Conservation (phyloP, 768 basidiomycete genomes). For the Lactarius hatsudake region DNA sequence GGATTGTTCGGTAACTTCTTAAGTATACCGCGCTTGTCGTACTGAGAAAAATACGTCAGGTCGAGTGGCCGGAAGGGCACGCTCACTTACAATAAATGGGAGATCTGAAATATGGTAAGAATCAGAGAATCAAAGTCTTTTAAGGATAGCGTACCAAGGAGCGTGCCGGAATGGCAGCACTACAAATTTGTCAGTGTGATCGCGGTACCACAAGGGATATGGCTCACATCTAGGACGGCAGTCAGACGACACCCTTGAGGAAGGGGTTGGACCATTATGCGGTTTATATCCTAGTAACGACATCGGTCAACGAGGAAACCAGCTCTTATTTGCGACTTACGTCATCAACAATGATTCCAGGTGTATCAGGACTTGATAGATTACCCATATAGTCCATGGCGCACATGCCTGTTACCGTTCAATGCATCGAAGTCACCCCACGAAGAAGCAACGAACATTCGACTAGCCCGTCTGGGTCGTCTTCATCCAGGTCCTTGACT, state of each 20-base stretch:
- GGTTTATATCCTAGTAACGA: neutral
- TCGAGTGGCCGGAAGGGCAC: neutral
- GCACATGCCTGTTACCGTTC: slow-evolving; percentile 3
- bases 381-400: neutral
- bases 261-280: slow-evolving; percentile 5
- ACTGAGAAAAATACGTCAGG: slow-evolving; percentile 1
- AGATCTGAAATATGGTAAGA: slow-evolving; percentile 7
- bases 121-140: neutral
- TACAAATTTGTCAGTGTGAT: neutral
- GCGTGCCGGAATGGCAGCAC: slow-evolving; percentile 8
- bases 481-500: neutral
- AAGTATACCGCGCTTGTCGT: neutral
- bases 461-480: neutral
- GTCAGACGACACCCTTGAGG: slow-evolving; percentile 11
- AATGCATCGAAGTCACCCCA: neutral
- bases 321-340: neutral
- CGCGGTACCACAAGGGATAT: neutral
- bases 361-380: neutral
- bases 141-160: slow-evolving; percentile 11
- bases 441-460: slow-evolving; percentile 2
- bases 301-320: neutral
- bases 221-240: slow-evolving; percentile 10
- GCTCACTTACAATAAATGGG: neutral
- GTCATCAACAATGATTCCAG: slow-evolving; percentile 2
- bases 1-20: neutral